Percentiles rank a stretch among this genome's conserved stretches.
Evolutionary conservation across 805 yeast genomes (phyloP).

Genomic region (Helenozyma baotianmanensis): DNA sequence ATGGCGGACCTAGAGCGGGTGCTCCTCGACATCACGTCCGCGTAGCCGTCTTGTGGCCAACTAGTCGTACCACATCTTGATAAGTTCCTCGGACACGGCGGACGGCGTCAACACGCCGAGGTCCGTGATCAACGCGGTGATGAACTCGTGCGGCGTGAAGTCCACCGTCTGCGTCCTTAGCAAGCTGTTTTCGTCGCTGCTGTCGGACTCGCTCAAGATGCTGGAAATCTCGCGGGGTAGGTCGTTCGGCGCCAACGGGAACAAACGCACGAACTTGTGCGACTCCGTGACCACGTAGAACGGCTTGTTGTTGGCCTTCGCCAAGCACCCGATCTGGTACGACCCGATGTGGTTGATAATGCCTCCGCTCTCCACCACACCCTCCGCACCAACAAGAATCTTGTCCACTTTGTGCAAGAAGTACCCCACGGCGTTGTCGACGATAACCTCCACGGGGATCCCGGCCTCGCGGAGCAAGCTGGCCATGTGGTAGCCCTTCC

Average conservation of each 20-base stretch:
- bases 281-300: constrained; percentile 91
- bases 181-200: constrained; percentile 17
- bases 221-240: constrained; percentile 50
- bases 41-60: background rate
- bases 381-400: constrained; percentile 96
- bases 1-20: constrained; percentile 31
- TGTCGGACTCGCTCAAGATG: constrained; percentile 17
- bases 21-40: background rate
- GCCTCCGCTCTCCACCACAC: constrained; percentile 98
- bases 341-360: constrained; percentile 93
- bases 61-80: constrained; percentile 95
- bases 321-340: constrained; percentile 89
- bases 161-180: constrained; percentile 52
- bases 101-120: constrained; percentile 95
- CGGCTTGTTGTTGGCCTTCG: constrained; percentile 87
- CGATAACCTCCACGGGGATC: constrained; percentile 83
- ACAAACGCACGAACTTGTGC: constrained; percentile 94
- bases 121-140: constrained; percentile 94
- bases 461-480: constrained; percentile 59
- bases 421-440: constrained; percentile 91
- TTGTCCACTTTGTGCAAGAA: constrained; percentile 89
- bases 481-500: constrained; percentile 71
- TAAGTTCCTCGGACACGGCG: constrained; percentile 97
- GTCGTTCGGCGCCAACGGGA: constrained; percentile 90
- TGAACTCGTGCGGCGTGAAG: constrained; percentile 92